Evolutionary conservation across 345 rosid species (phyloP).

Genomic region (Moricandia moricandioides): DNA sequence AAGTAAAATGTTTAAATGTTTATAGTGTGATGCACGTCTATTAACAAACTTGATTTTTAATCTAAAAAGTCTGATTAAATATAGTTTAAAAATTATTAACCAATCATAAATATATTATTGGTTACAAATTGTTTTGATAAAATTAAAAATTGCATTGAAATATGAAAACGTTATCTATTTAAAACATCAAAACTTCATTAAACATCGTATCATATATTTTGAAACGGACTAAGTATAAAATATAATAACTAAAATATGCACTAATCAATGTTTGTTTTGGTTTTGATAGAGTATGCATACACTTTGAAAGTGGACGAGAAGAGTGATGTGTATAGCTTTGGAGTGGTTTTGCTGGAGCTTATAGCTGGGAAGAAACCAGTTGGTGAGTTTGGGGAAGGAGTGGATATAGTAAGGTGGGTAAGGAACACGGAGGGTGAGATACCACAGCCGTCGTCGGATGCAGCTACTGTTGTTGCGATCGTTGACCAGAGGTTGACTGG

Average conservation of each 20-base stretch:
- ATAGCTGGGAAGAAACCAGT: constrained; percentile 83
- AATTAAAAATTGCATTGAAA: too few relatives aligned
- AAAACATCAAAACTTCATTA: too few relatives aligned
- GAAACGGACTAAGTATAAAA: too few relatives aligned
- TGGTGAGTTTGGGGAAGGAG: constrained; percentile 94
- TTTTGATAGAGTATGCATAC: constrained; percentile 66
- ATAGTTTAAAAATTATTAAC: too few relatives aligned
- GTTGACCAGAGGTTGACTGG: constrained; percentile 66
- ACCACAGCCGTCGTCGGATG: constrained; percentile 62
- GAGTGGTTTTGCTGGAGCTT: constrained; percentile 80
- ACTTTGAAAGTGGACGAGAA: constrained; percentile 86
- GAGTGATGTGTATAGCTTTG: constrained; percentile 91
- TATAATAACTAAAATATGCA: neutral
- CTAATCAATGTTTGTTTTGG: neutral
- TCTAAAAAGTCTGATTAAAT: too few relatives aligned
- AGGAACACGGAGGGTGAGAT: constrained; percentile 61
- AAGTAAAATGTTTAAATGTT: too few relatives aligned
- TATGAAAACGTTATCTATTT: too few relatives aligned
- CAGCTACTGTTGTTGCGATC: constrained; percentile 59
- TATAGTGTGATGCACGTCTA: too few relatives aligned
- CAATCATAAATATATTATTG: too few relatives aligned
- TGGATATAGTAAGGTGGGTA: constrained; percentile 93
- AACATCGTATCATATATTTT: too few relatives aligned
- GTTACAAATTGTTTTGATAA: too few relatives aligned
- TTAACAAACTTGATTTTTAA: too few relatives aligned